Base-by-base conservation (phyloP, 345 rosid species). In the Abelmoschus esculentus region DNA sequence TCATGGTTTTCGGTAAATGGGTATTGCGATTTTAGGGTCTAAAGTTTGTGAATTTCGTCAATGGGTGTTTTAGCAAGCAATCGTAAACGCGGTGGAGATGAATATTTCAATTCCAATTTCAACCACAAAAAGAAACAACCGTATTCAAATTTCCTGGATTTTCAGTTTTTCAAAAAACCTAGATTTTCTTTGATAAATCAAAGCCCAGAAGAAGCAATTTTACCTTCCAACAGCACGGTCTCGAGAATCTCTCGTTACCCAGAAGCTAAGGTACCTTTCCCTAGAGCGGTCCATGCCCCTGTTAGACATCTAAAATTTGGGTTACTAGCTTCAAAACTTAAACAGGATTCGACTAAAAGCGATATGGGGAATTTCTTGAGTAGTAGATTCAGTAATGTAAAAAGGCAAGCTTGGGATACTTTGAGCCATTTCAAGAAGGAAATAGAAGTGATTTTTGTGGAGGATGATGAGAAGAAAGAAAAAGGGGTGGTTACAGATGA, bases 281-380 rank as follows among this genome's bases (percentile, higher is more conserved):
- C 70, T 49, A 79, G 97, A 32, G 82, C 86, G 56, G 83, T 89
- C 40, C 97, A 89, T 67, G 99, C 92, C 5, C 99, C 99, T 46
- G 86, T 89, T 18, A 83, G 96, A 78, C 47, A 31, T 6, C 75
- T 40, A 47, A 89, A 86, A 72, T 90, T 82, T 53, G 87, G 90
- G 67, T 67, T 76, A 6, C 34, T 46, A 0, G 32, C 47, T 4
- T 74, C 75, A 18, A 61, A 58, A 71, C 10, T 55, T 3, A 22
- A 10, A 5, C 72, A 44, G 61, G 73, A 55, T 4, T 73, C 69
- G 3, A 1, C 29, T 42, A 57, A 31, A 9, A 69, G 49, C 40
- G 15, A 57, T 61, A 17, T 29, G 87, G 85, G 89, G 11, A 81
- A 70, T 73, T 50, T 40, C 44, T 40, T 63, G 13, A 58, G 77